Evolutionary conservation across 441 rosid species (phyloP).

Genomic region (Sinapis alba): DNA sequence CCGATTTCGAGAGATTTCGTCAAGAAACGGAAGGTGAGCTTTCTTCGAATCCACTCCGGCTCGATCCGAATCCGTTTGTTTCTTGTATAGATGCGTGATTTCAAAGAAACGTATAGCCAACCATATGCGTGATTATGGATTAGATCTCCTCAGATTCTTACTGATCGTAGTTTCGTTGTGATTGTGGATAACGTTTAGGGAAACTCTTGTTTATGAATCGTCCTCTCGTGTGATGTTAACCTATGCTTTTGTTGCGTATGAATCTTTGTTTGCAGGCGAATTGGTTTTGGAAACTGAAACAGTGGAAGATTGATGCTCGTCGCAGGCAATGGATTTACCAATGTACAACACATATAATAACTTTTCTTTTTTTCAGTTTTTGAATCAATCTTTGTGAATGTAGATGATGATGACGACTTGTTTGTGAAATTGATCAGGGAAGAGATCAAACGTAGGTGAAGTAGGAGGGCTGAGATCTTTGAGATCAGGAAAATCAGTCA

Average conservation of each 20-base stretch:
- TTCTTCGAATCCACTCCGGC: not conserved
- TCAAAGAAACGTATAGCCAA: not conserved
- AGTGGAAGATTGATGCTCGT: slow-evolving; percentile 82
- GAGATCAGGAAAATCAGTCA: slow-evolving; percentile 31
- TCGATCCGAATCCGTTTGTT: not conserved
- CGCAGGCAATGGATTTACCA: slow-evolving; percentile 90
- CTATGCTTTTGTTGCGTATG: not conserved
- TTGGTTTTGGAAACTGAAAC: slow-evolving; percentile 80
- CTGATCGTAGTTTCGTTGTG: not conserved
- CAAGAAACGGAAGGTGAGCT: slow-evolving; percentile 66
- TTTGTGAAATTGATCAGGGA: slow-evolving; percentile 26
- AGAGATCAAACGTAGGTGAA: slow-evolving; percentile 44
- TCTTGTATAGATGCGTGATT: slow-evolving; percentile 5
- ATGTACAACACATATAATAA: slow-evolving; percentile 42
- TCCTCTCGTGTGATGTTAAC: not conserved
- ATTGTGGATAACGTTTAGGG: not conserved
- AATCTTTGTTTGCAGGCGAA: slow-evolving; percentile 51
- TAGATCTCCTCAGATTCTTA: not conserved
- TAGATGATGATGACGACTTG: slow-evolving; percentile 34
- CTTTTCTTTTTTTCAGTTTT: not conserved
- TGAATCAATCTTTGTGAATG: not conserved
- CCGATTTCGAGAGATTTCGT: slow-evolving; percentile 50
- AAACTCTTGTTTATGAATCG: not conserved
- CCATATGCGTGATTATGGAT: not conserved
- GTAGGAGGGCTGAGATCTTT: slow-evolving; percentile 18